These are phyloP conservation scores for Leccinum sublutescens DNA, from an alignment of 768 basidiomycete species.

Conservation along the genomic window DNA sequence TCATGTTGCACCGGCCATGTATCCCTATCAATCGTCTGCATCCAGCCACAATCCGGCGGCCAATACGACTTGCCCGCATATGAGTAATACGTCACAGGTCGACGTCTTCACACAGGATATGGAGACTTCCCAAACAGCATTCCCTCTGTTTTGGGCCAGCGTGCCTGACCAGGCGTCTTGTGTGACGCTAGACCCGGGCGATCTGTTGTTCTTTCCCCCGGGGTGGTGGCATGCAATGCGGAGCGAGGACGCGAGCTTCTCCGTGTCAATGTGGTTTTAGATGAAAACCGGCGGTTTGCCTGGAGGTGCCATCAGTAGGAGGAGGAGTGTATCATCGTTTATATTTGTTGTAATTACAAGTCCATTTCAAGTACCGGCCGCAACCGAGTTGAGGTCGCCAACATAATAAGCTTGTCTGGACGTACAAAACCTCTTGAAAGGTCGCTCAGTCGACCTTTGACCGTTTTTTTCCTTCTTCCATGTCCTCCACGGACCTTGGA, in stretches of 20 bases:
- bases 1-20: conserved; percentile 52
- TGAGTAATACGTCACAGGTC: conserved; percentile 79
- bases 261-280: conserved; percentile 91
- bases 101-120: conserved; percentile 61
- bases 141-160: conserved; percentile 52
- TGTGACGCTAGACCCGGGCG: conserved; percentile 73
- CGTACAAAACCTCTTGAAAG: background rate
- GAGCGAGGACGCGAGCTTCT: conserved; percentile 78
- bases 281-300: conserved; percentile 27
- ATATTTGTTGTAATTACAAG: conserved; percentile 1
- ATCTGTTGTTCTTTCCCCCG: conserved; percentile 85
- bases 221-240: conserved; percentile 96
- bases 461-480: conserved; percentile 10
- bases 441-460: conserved; percentile 11
- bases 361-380: conserved; percentile 25
- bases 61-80: conserved; percentile 43
- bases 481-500: conserved; percentile 31
- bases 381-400: conserved; percentile 25
- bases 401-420: background rate
- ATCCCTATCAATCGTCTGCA: conserved; percentile 41
- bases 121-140: conserved; percentile 26
- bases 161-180: conserved; percentile 61
- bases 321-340: background rate
- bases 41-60: conserved; percentile 37
- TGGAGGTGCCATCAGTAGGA: conserved; percentile 18